Conservation (phyloP, 495 filamentous ascomycete genomes). For the Chaetomium fimeti region DNA sequence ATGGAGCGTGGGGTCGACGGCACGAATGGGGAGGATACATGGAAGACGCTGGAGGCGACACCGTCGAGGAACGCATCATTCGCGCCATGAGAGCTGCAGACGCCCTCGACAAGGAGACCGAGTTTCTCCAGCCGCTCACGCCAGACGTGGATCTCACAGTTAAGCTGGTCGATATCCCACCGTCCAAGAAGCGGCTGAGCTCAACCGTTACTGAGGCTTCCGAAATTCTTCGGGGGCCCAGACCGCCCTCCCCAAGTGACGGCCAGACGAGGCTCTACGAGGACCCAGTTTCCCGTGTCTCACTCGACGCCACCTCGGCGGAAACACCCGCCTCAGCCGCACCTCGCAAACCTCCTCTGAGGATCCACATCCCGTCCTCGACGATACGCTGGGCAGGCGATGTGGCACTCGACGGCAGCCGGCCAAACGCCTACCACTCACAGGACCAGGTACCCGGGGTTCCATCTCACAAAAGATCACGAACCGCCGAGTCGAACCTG, state of each 20-base stretch:
- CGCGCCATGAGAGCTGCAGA: constrained; percentile 53
- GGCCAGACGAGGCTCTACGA: not conserved
- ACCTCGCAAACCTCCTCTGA: constrained; percentile 17
- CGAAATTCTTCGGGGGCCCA: constrained; percentile 5
- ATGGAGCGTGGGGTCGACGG: not conserved
- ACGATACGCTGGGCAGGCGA: constrained; percentile 12
- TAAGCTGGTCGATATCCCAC: constrained; percentile 25
- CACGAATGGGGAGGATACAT: constrained; percentile 1
- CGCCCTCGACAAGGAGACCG: constrained; percentile 48
- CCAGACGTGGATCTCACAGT: constrained; percentile 41
- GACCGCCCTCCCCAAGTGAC: not conserved
- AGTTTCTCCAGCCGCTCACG: constrained; percentile 40
- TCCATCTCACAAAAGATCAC: not conserved
- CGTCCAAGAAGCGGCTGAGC: constrained; percentile 13
- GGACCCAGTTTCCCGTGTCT: not conserved
- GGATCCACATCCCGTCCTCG: constrained; percentile 17
- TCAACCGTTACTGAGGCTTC: not conserved
- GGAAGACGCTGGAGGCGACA: not conserved
- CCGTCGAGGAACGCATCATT: constrained; percentile 40
- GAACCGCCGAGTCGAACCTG: constrained; percentile 10
- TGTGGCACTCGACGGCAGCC: not conserved
- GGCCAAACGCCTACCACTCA: not conserved
- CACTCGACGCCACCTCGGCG: not conserved
- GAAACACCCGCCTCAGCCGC: constrained; percentile 1
- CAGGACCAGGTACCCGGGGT: not conserved